phyloP scores from a whole-genome alignment of 352 stramenopile genomes.

The Globisporangium spiculum region DNA sequence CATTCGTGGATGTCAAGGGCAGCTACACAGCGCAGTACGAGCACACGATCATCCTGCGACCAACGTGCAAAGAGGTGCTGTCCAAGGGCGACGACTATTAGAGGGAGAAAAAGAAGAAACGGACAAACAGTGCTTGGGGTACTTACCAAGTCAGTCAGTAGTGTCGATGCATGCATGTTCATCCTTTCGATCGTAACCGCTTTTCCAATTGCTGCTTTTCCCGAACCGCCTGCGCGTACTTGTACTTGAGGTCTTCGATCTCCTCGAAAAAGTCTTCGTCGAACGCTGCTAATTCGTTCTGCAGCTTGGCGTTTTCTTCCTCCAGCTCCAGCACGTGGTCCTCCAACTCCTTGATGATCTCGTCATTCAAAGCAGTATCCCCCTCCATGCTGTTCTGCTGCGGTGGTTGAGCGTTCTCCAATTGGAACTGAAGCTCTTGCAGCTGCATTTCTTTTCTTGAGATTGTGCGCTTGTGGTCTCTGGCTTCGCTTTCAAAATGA shows the following conservation, averaged over 20 bases:
- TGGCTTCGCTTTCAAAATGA: neutral
- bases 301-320: constrained; percentile 72
- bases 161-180: neutral
- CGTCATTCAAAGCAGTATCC: constrained; percentile 6
- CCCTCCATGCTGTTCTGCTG: neutral
- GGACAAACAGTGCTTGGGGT: neutral
- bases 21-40: constrained; percentile 98
- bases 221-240: constrained; percentile 86
- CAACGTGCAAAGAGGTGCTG: constrained; percentile 96
- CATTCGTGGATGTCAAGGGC: constrained; percentile 91
- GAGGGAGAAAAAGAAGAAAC: neutral
- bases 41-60: constrained; percentile 93
- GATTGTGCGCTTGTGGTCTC: neutral
- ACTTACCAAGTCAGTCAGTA: neutral
- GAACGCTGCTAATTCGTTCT: constrained; percentile 86
- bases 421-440: constrained; percentile 29
- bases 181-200: constrained; percentile 16
- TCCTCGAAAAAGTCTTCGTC: constrained; percentile 96
- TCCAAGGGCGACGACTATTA: constrained; percentile 95
- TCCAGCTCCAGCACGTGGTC: constrained; percentile 34
- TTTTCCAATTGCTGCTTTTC: constrained; percentile 71
- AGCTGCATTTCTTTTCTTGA: constrained; percentile 14
- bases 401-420: neutral
- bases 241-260: constrained; percentile 95
- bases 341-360: constrained; percentile 4